Evolutionary conservation across 225 moss, liverwort and hornwort species (phyloP).

Genomic region (Polytrichum commune): DNA sequence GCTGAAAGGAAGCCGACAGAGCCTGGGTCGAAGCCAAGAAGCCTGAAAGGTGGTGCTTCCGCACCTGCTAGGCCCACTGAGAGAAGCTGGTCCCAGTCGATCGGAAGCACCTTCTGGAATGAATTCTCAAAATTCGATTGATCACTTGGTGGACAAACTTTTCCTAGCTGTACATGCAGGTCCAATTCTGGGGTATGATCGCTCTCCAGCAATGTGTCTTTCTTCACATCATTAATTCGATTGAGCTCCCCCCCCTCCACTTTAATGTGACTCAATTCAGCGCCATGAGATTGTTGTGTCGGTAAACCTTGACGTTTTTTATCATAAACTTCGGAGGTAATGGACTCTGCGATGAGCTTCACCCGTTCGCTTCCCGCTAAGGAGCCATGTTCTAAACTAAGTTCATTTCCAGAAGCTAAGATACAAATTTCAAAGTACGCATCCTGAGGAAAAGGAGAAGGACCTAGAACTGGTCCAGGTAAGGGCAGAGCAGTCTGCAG

Average conservation of each 20-base stretch:
- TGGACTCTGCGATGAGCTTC: conserved; percentile 49
- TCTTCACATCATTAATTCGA: conserved; percentile 1
- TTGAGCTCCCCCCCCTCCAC: conserved; percentile 11
- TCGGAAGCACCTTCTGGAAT: conserved; percentile 16
- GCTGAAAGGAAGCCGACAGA: conserved; percentile 57
- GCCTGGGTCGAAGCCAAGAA: conserved; percentile 58
- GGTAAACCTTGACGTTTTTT: conserved; percentile 5
- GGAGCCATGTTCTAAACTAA: conserved; percentile 39
- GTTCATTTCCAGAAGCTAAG: conserved; percentile 36
- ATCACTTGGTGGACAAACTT: conserved; percentile 4
- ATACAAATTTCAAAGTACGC: conserved; percentile 47
- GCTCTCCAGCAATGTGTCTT: conserved; percentile 7
- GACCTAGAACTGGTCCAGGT: conserved; percentile 52
- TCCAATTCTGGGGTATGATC: conserved; percentile 2
- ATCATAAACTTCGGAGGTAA: conserved; percentile 33
- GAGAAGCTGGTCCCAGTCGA: conserved; percentile 57
- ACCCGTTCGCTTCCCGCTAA: conserved; percentile 47
- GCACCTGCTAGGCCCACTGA: conserved; percentile 57
- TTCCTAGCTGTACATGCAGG: conserved; percentile 1
- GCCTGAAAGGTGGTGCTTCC: conserved; percentile 57
- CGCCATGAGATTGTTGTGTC: conserved; percentile 3
- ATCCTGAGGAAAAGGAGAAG: conserved; percentile 48
- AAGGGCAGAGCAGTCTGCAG: conserved; percentile 51
- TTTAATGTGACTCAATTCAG: conserved; percentile 10
- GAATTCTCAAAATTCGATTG: conserved; percentile 1